A percentile compares a stretch with the other conserved stretches of the same genome.
Evolutionary conservation across 2,329 filamentous ascomycete genomes (phyloP).

Genomic region (Rachicladosporium sp.): DNA sequence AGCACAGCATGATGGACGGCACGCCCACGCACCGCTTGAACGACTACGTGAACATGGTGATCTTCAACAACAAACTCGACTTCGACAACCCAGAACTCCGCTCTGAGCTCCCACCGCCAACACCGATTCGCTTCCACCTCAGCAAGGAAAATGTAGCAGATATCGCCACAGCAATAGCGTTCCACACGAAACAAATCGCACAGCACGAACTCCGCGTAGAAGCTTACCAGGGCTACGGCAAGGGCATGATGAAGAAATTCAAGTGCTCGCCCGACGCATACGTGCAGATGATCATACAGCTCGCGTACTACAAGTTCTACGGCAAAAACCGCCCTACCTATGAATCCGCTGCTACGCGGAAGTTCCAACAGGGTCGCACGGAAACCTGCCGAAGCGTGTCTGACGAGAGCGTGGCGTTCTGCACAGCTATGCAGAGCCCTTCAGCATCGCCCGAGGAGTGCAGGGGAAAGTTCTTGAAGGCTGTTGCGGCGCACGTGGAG

Average conservation of each 20-base stretch:
- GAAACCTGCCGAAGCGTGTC: conserved; percentile 91
- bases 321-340: conserved; percentile 96
- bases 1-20: conserved; percentile 99
- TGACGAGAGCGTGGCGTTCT: conserved; percentile 84
- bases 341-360: conserved; percentile 86
- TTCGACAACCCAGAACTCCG: conserved; percentile 67
- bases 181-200: conserved; percentile 72
- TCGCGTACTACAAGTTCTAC: conserved; percentile 98
- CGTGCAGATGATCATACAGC: conserved; percentile 96
- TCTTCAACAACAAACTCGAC: conserved; percentile 90
- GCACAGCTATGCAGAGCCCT: conserved; percentile 68
- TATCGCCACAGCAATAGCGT: conserved; percentile 62
- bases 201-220: conserved; percentile 87
- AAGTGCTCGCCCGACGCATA: conserved; percentile 95
- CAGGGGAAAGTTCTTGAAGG: conserved; percentile 66
- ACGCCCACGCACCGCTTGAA: conserved; percentile 95
- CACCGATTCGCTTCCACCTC: conserved; percentile 64
- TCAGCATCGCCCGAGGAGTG: conserved; percentile 50
- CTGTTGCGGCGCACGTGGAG: conserved; percentile 69
- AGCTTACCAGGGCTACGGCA: conserved; percentile 94
- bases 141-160: conserved; percentile 61
- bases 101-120: conserved; percentile 72
- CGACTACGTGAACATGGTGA: conserved; percentile 83
- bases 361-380: conserved; percentile 91
- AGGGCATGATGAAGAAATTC: conserved; percentile 98